These are phyloP conservation scores for Penicillium coprophilum DNA, from an alignment of 495 filamentous ascomycete species.

Conservation along the genomic window DNA sequence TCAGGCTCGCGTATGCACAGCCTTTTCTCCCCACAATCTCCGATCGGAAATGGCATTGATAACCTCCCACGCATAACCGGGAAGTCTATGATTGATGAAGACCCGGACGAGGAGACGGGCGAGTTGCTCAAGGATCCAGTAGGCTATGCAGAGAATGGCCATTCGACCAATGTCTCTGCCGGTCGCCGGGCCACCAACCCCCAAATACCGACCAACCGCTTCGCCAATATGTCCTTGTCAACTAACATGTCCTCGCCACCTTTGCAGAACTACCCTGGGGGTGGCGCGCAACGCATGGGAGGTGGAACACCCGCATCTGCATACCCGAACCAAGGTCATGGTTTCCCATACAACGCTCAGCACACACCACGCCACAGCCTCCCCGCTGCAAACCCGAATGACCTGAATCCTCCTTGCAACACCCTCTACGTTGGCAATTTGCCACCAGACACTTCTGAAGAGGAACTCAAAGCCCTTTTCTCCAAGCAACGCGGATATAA, in stretches of 20 bases:
- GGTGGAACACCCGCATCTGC: conserved; percentile 55
- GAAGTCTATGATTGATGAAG: conserved; percentile 83
- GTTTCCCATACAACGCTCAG: conserved; percentile 57
- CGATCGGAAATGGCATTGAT: conserved; percentile 70
- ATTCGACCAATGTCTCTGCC: conserved; percentile 43
- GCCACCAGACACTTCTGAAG: conserved; percentile 90
- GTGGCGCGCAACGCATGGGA: conserved; percentile 38
- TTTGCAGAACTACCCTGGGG: conserved; percentile 47
- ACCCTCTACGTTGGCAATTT: conserved; percentile 97
- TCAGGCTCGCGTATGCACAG: conserved; percentile 63
- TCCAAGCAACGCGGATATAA: conserved; percentile 95
- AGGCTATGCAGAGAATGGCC: conserved; percentile 77
- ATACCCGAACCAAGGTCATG: conserved; percentile 57
- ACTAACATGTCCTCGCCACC: conserved; percentile 59
- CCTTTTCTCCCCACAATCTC: conserved; percentile 81
- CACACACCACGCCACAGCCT: conserved; percentile 68
- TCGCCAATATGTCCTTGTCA: conserved; percentile 69
- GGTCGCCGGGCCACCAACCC: conserved; percentile 72
- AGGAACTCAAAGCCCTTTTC: conserved; percentile 94
- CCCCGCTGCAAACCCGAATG: conserved; percentile 89
- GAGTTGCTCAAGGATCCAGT: conserved; percentile 81
- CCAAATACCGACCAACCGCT: conserved; percentile 68
- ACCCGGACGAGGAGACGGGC: conserved; percentile 81
- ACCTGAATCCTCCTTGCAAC: conserved; percentile 97
- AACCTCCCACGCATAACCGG: conserved; percentile 71